Conservation (phyloP, 768 basidiomycete species). For the Termitomyces sp. region DNA sequence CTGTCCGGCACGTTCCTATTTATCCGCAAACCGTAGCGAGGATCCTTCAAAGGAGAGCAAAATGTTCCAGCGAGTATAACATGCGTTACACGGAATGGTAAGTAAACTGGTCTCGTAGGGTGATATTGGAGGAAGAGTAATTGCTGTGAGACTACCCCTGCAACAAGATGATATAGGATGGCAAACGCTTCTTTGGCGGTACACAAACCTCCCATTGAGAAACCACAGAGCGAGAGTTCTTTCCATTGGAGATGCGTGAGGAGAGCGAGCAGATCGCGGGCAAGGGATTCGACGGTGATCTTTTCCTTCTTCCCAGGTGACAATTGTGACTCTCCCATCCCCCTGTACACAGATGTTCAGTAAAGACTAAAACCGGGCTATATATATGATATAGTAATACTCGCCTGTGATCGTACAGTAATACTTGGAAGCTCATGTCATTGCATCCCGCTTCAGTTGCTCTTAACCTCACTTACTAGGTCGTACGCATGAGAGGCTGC, state of each 20-base stretch:
- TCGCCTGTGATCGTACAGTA: slow-evolving; percentile 35
- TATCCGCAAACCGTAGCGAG: slow-evolving; percentile 19
- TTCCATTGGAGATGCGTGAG: slow-evolving; percentile 33
- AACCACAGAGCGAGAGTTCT: slow-evolving; percentile 38
- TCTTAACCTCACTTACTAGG: slow-evolving; percentile 25
- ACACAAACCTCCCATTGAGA: slow-evolving; percentile 45
- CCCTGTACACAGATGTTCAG: slow-evolving; percentile 20
- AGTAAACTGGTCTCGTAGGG: slow-evolving; percentile 22
- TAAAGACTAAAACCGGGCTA: background rate
- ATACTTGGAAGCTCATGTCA: slow-evolving; percentile 20
- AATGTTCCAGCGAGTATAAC: slow-evolving; percentile 33
- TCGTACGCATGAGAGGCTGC: slow-evolving; percentile 26
- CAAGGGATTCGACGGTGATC: slow-evolving; percentile 39
- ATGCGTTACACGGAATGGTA: slow-evolving; percentile 37
- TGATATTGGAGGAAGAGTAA: slow-evolving; percentile 39
- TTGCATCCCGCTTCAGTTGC: background rate
- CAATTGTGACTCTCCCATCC: slow-evolving; percentile 40
- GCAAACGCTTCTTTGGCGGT: background rate
- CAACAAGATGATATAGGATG: background rate
- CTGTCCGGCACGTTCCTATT: slow-evolving; percentile 9
- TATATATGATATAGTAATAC: background rate
- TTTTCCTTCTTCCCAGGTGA: slow-evolving; percentile 24
- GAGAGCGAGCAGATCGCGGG: slow-evolving; percentile 36
- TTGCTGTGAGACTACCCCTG: slow-evolving; percentile 39
- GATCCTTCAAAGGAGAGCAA: slow-evolving; percentile 15